Evolutionary conservation across 139 green algal species (phyloP), one percentile per base, ranked within the genome.

Genomic region (Pleodorina starrii): DNA sequence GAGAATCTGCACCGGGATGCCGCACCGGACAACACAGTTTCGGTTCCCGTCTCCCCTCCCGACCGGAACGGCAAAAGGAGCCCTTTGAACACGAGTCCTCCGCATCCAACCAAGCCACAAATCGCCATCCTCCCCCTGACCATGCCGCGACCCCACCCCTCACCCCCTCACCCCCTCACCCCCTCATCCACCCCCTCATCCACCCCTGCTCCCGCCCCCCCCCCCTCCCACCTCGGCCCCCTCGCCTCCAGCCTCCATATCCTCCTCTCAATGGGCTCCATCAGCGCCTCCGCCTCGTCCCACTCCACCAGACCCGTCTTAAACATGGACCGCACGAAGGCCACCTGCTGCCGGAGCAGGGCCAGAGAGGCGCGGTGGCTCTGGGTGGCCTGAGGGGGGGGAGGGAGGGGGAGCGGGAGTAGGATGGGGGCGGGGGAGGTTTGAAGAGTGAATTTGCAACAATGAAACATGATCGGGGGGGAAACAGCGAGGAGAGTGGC

Each of bases 351-450:
- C 12, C 93, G 84, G 46, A 98, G 93, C 69, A 98, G 89, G 11
- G 96, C 96, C 90, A 97, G 97, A 68, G 94, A 92, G 10, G 95
- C 95, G 25, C 96, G 93, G 94, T 98, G 98, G 23, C 92, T 97
- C 91, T 98, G 96, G 54, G 97, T 97, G 59, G 95, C 95, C 59
- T 87, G 81, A 1, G 60, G 59, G 11, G n/a, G n/a, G 14, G 46
- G n/a, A 9, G 75, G n/a, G 46, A 25, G n/a, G 48, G 32, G 25
- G 74, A 3, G 71, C 16, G 68, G 68, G 68, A 27, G 68, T 32
- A 35, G 57, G 21, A 69, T 5, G 57, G 57, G 14, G 14, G 57
- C 17, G 48, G 48, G 48, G 48, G 12, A n/a, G n/a, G n/a, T n/a
- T n/a, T n/a, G n/a, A n/a, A n/a, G n/a, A n/a, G n/a, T n/a, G n/a